phyloP scores from a whole-genome alignment of 768 basidiomycete genomes.

The Naganishia friedmannii region DNA sequence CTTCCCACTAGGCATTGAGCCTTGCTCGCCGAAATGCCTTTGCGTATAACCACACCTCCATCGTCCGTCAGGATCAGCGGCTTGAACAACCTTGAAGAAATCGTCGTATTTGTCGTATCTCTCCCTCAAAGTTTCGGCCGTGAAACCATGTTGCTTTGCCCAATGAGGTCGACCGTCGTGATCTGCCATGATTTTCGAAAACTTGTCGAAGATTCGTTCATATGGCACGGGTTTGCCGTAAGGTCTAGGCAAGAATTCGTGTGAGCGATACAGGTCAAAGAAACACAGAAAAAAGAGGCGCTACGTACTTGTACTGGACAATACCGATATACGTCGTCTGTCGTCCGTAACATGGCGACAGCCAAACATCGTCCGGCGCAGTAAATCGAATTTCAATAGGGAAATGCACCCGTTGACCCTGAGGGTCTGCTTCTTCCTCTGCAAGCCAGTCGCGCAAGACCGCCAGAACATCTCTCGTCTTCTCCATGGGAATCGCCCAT shows the following conservation, averaged over 20 bases:
- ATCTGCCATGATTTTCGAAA: slow-evolving; percentile 66
- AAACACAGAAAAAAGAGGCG: background rate
- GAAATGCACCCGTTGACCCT: slow-evolving; percentile 83
- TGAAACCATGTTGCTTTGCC: slow-evolving; percentile 83
- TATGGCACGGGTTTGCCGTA: slow-evolving; percentile 82
- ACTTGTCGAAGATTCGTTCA: slow-evolving; percentile 68
- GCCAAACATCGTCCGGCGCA: slow-evolving; percentile 84
- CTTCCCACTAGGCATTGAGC: slow-evolving; percentile 8
- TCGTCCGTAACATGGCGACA: slow-evolving; percentile 78
- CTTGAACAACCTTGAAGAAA: slow-evolving; percentile 65
- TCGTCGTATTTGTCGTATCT: slow-evolving; percentile 80
- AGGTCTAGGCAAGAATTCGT: slow-evolving; percentile 58
- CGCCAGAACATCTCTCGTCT: slow-evolving; percentile 65
- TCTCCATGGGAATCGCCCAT: slow-evolving; percentile 79
- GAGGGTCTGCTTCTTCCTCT: slow-evolving; percentile 62
- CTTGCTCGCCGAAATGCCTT: slow-evolving; percentile 58
- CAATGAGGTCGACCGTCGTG: slow-evolving; percentile 88
- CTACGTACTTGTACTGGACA: slow-evolving; percentile 84
- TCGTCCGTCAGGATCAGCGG: slow-evolving; percentile 65
- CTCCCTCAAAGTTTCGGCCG: slow-evolving; percentile 62
- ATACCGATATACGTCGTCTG: slow-evolving; percentile 93
- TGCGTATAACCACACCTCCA: slow-evolving; percentile 87
- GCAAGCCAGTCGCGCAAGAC: slow-evolving; percentile 72
- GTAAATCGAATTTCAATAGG: slow-evolving; percentile 90
- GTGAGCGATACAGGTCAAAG: background rate